Percentiles rank a stretch among this genome's conserved stretches.
phyloP scores from a whole-genome alignment of 2,329 filamentous ascomycete genomes.

The Neurospora crassa region DNA sequence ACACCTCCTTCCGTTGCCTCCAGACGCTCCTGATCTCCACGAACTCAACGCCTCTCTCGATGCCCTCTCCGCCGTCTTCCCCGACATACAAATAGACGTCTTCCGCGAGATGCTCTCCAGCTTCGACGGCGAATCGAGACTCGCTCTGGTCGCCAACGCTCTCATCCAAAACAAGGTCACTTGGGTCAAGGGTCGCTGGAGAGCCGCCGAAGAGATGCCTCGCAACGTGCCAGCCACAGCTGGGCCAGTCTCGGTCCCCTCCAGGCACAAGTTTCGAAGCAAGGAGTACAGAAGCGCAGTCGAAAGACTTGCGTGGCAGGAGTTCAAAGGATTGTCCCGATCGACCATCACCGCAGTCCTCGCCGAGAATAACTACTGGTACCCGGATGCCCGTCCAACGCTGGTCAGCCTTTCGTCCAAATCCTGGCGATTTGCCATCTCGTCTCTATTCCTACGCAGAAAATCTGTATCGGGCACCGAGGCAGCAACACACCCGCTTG shows the following conservation, averaged over 20 bases:
- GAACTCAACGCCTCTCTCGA: slow-evolving; percentile 62
- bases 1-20: slow-evolving; percentile 37
- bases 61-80: slow-evolving; percentile 63
- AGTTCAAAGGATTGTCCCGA: slow-evolving; percentile 65
- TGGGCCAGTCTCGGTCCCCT: slow-evolving; percentile 31
- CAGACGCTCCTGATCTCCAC: slow-evolving; percentile 52
- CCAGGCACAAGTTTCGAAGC: slow-evolving; percentile 58
- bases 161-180: slow-evolving; percentile 62
- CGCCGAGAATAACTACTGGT: slow-evolving; percentile 72
- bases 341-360: slow-evolving; percentile 71
- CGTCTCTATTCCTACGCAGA: slow-evolving; percentile 58
- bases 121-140: slow-evolving; percentile 65
- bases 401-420: slow-evolving; percentile 60
- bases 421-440: slow-evolving; percentile 69
- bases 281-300: slow-evolving; percentile 60
- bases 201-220: slow-evolving; percentile 27
- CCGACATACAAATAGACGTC: slow-evolving; percentile 71
- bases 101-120: slow-evolving; percentile 71
- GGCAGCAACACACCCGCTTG: slow-evolving; percentile 51
- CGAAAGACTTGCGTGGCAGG: slow-evolving; percentile 56
- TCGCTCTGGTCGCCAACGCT: slow-evolving; percentile 68
- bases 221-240: slow-evolving; percentile 21
- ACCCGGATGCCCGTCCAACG: slow-evolving; percentile 60
- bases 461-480: slow-evolving; percentile 44
- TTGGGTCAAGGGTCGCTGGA: slow-evolving; percentile 62